Percentiles rank a stretch among this genome's conserved stretches.
These are phyloP conservation scores for Podospora tetraspora DNA, from an alignment of 495 filamentous ascomycete species.

Conservation along the genomic window DNA sequence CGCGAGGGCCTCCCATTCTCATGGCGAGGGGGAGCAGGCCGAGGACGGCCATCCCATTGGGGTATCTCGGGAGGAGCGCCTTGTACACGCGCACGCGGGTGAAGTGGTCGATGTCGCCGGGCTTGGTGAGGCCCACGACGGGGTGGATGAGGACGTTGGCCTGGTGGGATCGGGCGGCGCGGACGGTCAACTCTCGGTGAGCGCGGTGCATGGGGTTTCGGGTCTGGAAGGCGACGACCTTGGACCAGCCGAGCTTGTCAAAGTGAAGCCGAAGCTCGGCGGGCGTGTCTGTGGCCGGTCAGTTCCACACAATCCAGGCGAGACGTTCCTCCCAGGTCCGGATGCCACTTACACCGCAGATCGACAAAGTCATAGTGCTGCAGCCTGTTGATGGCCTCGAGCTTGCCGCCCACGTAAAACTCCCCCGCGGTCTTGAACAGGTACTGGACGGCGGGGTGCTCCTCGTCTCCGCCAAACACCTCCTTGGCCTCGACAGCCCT, in stretches of 20 bases:
- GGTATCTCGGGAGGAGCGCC: constrained; percentile 92
- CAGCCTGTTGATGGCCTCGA: constrained; percentile 87
- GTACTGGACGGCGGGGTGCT: constrained; percentile 90
- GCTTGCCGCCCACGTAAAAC: constrained; percentile 90
- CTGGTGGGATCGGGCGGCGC: constrained; percentile 88
- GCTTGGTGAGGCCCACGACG: constrained; percentile 96
- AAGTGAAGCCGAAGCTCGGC: constrained; percentile 94
- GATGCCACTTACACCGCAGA: constrained; percentile 62
- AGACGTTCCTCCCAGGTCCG: constrained; percentile 5
- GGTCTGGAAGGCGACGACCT: constrained; percentile 98
- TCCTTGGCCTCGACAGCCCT: constrained; percentile 84
- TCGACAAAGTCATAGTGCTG: constrained; percentile 99
- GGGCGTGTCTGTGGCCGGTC: constrained; percentile 63
- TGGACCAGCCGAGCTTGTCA: constrained; percentile 96
- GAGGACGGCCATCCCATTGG: constrained; percentile 97
- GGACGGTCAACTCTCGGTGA: constrained; percentile 94
- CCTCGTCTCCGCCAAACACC: constrained; percentile 90
- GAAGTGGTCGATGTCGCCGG: constrained; percentile 99
- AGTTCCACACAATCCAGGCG: neutral
- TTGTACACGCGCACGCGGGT: constrained; percentile 98
- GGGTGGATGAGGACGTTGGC: constrained; percentile 99
- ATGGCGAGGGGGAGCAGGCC: constrained; percentile 94
- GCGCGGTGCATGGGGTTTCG: constrained; percentile 98
- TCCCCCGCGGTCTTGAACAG: constrained; percentile 73
- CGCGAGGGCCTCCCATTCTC: constrained; percentile 97